Percentiles rank a stretch among this genome's conserved stretches.
phyloP scores from a whole-genome alignment of 768 basidiomycete species.

The Tricholoma saponaceum region DNA sequence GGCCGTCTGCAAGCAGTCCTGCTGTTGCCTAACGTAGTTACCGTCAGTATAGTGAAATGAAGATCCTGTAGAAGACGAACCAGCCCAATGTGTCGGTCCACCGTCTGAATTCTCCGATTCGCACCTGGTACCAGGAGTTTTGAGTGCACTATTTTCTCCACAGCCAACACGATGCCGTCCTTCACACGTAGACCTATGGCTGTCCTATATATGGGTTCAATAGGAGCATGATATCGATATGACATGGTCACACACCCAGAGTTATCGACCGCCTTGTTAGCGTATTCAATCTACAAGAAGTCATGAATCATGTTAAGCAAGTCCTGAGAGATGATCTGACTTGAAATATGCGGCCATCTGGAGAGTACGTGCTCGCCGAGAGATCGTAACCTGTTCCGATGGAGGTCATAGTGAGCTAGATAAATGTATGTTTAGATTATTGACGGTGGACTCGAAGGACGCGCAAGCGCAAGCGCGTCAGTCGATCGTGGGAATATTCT shows the following conservation, averaged over 20 bases:
- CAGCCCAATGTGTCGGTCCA: conserved; percentile 93
- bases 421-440: conserved; percentile 7
- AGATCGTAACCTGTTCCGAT: conserved; percentile 99
- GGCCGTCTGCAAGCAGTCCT: conserved; percentile 90
- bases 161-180: conserved; percentile 91
- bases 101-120: conserved; percentile 89
- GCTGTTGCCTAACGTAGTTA: conserved; percentile 70
- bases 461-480: conserved; percentile 47
- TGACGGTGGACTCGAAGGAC: conserved; percentile 23
- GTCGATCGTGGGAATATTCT: conserved; percentile 38
- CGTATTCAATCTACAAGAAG: conserved; percentile 82
- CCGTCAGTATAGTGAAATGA: neutral
- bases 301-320: conserved; percentile 4
- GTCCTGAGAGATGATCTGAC: conserved; percentile 32
- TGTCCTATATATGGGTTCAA: conserved; percentile 50
- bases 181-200: conserved; percentile 95
- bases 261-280: conserved; percentile 98
- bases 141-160: conserved; percentile 97
- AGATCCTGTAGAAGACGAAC: conserved; percentile 35
- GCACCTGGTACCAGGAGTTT: conserved; percentile 92
- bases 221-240: conserved; percentile 1
- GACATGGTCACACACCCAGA: conserved; percentile 62
- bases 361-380: conserved; percentile 89
- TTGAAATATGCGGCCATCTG: conserved; percentile 98
- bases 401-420: conserved; percentile 71